Conservation (phyloP, 2,329 filamentous ascomycete species). For the Diaporthe sp. region DNA sequence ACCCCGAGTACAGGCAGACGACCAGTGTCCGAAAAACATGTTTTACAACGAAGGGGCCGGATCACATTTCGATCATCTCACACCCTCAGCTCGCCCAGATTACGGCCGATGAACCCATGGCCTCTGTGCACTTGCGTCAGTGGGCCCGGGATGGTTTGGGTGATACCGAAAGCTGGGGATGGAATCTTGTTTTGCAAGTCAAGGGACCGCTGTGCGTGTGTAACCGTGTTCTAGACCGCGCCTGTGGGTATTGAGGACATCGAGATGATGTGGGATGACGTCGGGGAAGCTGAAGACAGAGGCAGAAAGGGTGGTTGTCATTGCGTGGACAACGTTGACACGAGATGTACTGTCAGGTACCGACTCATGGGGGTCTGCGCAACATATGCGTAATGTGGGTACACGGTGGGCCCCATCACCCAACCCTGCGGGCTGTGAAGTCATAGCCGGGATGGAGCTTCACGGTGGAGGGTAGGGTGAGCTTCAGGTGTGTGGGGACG, state of each 20-base stretch:
- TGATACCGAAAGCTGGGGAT: slow-evolving; percentile 25
- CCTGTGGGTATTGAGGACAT: slow-evolving; percentile 25
- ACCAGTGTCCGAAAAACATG: slow-evolving; percentile 32
- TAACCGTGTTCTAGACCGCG: slow-evolving; percentile 25
- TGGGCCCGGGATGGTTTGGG: slow-evolving; percentile 13
- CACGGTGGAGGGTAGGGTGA: slow-evolving; percentile 35
- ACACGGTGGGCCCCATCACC: slow-evolving; percentile 9
- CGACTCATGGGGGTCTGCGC: slow-evolving; percentile 29
- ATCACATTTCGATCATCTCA: slow-evolving; percentile 30
- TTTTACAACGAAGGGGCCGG: slow-evolving; percentile 25
- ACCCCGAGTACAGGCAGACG: neutral
- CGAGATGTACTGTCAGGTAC: slow-evolving; percentile 38
- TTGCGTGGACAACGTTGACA: neutral
- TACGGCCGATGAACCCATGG: slow-evolving; percentile 18
- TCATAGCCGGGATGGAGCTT: slow-evolving; percentile 38
- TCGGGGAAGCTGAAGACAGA: slow-evolving; percentile 35
- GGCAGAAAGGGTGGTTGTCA: slow-evolving; percentile 6
- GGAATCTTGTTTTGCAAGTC: slow-evolving; percentile 39
- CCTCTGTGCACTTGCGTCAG: slow-evolving; percentile 38
- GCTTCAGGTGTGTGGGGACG: slow-evolving; percentile 14
- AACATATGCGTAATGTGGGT: slow-evolving; percentile 19
- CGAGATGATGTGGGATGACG: slow-evolving; percentile 40
- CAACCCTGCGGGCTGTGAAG: slow-evolving; percentile 38
- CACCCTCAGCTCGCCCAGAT: slow-evolving; percentile 7
- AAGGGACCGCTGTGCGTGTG: slow-evolving; percentile 26